phyloP scores from a whole-genome alignment of 495 filamentous ascomycete genomes.

The Aspergillus sclerotiicarbonarius region DNA sequence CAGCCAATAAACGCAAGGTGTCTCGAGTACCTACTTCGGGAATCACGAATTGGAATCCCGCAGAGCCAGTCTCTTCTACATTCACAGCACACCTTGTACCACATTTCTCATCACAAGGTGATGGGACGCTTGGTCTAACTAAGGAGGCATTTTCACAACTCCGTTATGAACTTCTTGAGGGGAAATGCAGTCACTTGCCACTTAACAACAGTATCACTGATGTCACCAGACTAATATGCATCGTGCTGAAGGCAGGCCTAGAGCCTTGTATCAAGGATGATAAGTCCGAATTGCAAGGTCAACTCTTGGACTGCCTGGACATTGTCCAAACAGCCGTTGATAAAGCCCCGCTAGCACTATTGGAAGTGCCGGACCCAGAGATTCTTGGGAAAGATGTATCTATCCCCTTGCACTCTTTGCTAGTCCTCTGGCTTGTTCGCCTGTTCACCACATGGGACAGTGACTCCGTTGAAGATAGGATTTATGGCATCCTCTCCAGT shows the following conservation, averaged over 20 bases:
- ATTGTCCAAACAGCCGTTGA: constrained; percentile 70
- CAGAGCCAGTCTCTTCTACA: constrained; percentile 62
- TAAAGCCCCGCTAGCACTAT: constrained; percentile 71
- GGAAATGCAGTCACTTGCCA: constrained; percentile 39
- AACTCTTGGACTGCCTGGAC: constrained; percentile 64
- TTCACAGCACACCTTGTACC: constrained; percentile 63
- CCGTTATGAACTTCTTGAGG: constrained; percentile 59
- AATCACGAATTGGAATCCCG: constrained; percentile 20
- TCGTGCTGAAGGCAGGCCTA: constrained; percentile 78
- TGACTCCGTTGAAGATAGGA: constrained; percentile 27
- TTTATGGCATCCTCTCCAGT: constrained; percentile 30
- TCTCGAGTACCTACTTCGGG: constrained; percentile 15
- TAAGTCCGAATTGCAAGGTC: constrained; percentile 48
- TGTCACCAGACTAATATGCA: constrained; percentile 78
- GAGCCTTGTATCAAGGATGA: constrained; percentile 60
- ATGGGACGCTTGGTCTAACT: constrained; percentile 39
- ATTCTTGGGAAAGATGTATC: constrained; percentile 46
- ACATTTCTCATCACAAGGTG: constrained; percentile 41
- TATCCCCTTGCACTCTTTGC: constrained; percentile 76
- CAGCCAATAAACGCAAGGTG: constrained; percentile 23
- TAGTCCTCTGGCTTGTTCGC: constrained; percentile 47
- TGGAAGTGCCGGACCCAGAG: constrained; percentile 40
- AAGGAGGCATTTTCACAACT: constrained; percentile 61
- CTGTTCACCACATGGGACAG: constrained; percentile 27
- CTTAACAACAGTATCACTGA: constrained; percentile 66